Percentiles rank a stretch among this genome's conserved stretches.
Conservation (phyloP, 495 filamentous ascomycete genomes). For the Amorphotheca resinae region DNA sequence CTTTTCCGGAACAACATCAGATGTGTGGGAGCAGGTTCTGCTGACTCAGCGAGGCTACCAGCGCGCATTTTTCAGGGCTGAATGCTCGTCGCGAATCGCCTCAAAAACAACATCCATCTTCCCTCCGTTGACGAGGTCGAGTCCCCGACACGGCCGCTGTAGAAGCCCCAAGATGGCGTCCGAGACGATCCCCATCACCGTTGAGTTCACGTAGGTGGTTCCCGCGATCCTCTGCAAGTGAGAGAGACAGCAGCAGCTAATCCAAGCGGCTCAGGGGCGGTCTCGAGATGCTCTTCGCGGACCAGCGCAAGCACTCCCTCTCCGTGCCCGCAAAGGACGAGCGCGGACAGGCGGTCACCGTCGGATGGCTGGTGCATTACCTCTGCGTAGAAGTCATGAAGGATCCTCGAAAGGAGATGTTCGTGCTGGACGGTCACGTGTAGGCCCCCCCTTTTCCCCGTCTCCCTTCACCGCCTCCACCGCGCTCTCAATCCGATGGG, state of each 20-base stretch:
- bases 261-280: too few relatives aligned
- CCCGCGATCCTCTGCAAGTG: constrained; percentile 7
- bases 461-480: constrained; percentile 5
- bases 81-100: too few relatives aligned
- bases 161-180: not conserved
- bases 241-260: too few relatives aligned
- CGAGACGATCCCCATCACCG: constrained; percentile 29
- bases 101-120: too few relatives aligned
- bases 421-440: constrained; percentile 81
- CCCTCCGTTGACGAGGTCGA: too few relatives aligned
- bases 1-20: too few relatives aligned
- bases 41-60: too few relatives aligned
- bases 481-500: not conserved
- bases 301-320: constrained; percentile 59
- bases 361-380: constrained; percentile 65
- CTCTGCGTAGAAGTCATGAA: constrained; percentile 78
- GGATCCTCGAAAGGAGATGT: constrained; percentile 76
- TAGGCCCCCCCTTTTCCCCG: constrained; percentile 36
- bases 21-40: too few relatives aligned
- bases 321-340: constrained; percentile 50
- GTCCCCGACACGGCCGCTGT: not conserved
- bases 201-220: constrained; percentile 61
- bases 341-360: constrained; percentile 46
- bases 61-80: too few relatives aligned
- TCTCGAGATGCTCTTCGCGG: constrained; percentile 87